Evolutionary conservation across 2,329 filamentous ascomycete species (phyloP).

Genomic region (Pseudopyricularia javanii): DNA sequence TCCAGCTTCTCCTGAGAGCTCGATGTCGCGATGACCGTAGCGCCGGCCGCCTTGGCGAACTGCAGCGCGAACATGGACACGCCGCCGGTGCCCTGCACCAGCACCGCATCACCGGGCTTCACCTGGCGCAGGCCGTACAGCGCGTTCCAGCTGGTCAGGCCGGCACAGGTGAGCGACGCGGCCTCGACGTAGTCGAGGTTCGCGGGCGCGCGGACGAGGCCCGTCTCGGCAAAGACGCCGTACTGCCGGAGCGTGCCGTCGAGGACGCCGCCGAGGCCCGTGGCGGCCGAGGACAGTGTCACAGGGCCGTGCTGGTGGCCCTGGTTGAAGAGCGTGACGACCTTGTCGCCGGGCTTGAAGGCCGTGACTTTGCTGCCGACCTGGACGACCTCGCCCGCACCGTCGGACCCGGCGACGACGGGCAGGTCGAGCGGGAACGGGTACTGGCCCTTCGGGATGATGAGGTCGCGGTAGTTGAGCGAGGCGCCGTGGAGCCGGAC

Average conservation of each 20-base stretch:
- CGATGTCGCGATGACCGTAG: constrained; percentile 44
- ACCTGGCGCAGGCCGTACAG: constrained; percentile 43
- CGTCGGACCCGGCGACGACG: constrained; percentile 38
- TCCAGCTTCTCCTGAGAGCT: constrained; percentile 35
- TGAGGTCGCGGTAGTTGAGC: constrained; percentile 42
- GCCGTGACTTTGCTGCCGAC: constrained; percentile 34
- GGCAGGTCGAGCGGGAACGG: constrained; percentile 27
- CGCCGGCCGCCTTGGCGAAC: constrained; percentile 34
- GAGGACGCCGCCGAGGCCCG: constrained; percentile 54
- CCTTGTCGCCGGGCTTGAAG: constrained; percentile 39
- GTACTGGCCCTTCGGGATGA: constrained; percentile 35
- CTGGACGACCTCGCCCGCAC: constrained; percentile 38
- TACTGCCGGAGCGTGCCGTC: constrained; percentile 59
- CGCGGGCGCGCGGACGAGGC: constrained; percentile 50
- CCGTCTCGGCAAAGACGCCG: constrained; percentile 54
- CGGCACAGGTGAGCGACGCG: constrained; percentile 45
- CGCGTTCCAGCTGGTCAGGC: constrained; percentile 53
- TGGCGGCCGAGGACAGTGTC: constrained; percentile 19
- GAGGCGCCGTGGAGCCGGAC: constrained; percentile 47
- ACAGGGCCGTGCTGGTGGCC: constrained; percentile 32
- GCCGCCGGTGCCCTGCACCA: constrained; percentile 61
- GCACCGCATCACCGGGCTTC: constrained; percentile 42
- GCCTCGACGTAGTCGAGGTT: constrained; percentile 41
- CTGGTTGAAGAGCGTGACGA: constrained; percentile 51
- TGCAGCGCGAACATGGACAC: constrained; percentile 56